Percentiles rank a stretch among this genome's conserved stretches.
These are phyloP conservation scores for Botryotinia narcissicola DNA, from an alignment of 2,329 filamentous ascomycete genomes.

Conservation along the genomic window DNA sequence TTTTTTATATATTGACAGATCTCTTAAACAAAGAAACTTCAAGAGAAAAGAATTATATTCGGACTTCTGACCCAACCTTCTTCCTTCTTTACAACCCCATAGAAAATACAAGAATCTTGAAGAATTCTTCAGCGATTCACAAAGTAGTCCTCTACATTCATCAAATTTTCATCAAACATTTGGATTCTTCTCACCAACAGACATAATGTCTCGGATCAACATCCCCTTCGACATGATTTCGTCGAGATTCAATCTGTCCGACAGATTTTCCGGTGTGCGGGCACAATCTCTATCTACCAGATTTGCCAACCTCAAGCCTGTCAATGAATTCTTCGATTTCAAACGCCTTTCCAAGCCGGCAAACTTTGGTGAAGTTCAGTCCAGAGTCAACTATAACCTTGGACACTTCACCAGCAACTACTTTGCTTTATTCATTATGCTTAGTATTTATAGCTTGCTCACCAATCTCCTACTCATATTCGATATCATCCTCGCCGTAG, in stretches of 20 bases:
- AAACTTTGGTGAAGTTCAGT: slow-evolving; percentile 88
- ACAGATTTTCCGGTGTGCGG: slow-evolving; percentile 81
- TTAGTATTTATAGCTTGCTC: slow-evolving; percentile 91
- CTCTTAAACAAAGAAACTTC: slow-evolving; percentile 17
- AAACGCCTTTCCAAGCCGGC: slow-evolving; percentile 93
- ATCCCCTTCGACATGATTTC: slow-evolving; percentile 90
- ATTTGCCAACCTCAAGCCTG: slow-evolving; percentile 87
- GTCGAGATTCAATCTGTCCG: slow-evolving; percentile 80
- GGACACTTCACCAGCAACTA: slow-evolving; percentile 99
- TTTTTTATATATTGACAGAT: slow-evolving; percentile 30
- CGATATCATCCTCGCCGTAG: slow-evolving; percentile 83
- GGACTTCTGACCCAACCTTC: not conserved
- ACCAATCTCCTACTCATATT: slow-evolving; percentile 86
- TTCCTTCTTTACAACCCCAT: not conserved
- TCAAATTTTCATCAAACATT: slow-evolving; percentile 1
- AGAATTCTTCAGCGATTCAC: not conserved
- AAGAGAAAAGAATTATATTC: not conserved
- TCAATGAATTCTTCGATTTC: slow-evolving; percentile 92
- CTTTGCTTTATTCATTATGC: slow-evolving; percentile 87
- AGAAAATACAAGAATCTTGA: slow-evolving; percentile 8
- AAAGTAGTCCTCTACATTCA: not conserved
- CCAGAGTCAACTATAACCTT: slow-evolving; percentile 94
- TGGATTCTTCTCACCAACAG: not conserved
- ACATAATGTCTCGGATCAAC: slow-evolving; percentile 79
- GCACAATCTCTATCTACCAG: slow-evolving; percentile 74